Evolutionary conservation across 345 rosid species (phyloP), one percentile per base, ranked within the genome.

Genomic region (Citrus unshiu): DNA sequence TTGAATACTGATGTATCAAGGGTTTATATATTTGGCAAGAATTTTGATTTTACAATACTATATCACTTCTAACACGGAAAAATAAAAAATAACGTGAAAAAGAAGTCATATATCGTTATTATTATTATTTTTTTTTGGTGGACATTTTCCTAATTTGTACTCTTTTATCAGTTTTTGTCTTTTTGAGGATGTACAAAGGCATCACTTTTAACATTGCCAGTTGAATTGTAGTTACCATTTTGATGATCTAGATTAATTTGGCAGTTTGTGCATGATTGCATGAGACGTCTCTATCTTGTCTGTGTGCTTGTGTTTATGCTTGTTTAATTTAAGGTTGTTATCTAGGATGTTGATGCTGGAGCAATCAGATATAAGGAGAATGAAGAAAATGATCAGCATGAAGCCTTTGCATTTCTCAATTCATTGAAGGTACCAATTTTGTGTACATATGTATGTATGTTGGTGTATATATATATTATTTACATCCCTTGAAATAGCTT

Each of bases 271-370:
- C 49, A 65, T 9, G 18, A 61, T 49, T 64, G 37, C 39, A 8
- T 46, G 60, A 29, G 71, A 30, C 5, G 40, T 61, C 64, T 39
- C 68, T 7, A 58, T 49, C 61, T 49, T 57, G 46, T 72, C 61
- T 43, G 0, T 78, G 2, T 82, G 62, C 37, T 66, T 29, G 6
- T 18, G 43, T 74, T 37, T 34, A 25, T 25, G 7, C 12, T 18
- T n/a, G 24, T 39, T 25, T 60, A 4, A 63, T 22, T 63, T 70
- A 3, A 37, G 29, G 22, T 76, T 39, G 8, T 62, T 77, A 82
- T 83, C 34, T 79, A 96, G 98, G 99, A 96, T 86, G 79, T 69
- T 65, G 92, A 96, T 80, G 83, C 97, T 34, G 88, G 87, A 73
- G 86, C 86, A 54, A 66, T 91, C 51, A 87, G 79, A 86, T 77